Percentiles rank a stretch among this genome's conserved stretches.
Conservation (phyloP, 225 moss, liverwort and hornwort genomes). For the Asterella californica region DNA sequence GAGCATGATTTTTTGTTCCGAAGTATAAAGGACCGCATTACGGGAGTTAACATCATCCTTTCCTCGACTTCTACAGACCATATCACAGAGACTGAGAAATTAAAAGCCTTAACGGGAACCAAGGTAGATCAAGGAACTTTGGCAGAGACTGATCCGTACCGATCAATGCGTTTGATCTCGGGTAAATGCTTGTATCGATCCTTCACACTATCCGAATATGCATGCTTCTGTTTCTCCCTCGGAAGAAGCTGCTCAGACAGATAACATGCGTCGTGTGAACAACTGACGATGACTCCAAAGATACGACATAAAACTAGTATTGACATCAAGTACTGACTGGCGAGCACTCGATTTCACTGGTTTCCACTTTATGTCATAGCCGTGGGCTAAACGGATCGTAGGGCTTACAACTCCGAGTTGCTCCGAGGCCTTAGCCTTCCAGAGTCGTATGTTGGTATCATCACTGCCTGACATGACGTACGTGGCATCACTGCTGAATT, state of each 20-base stretch:
- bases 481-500: slow-evolving; percentile 74
- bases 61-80: not conserved
- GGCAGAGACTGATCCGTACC: slow-evolving; percentile 38
- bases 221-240: slow-evolving; percentile 91
- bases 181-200: slow-evolving; percentile 88
- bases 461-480: slow-evolving; percentile 96
- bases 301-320: not conserved
- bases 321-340: not conserved
- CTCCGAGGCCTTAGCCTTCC: slow-evolving; percentile 93
- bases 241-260: slow-evolving; percentile 63
- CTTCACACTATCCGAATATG: slow-evolving; percentile 76
- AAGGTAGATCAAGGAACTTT: not conserved
- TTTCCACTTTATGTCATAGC: not conserved
- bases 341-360: not conserved
- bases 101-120: not conserved
- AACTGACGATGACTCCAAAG: not conserved
- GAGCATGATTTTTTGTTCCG: not conserved
- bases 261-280: not conserved
- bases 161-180: slow-evolving; percentile 83
- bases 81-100: not conserved
- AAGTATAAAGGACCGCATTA: not conserved
- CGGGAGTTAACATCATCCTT: not conserved
- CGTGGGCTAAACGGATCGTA: not conserved
- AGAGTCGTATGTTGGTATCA: slow-evolving; percentile 91
- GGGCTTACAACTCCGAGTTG: slow-evolving; percentile 85